Evolutionary conservation across 192 early-diverging fungal genomes (phyloP).

Genomic region (Entophlyctis luteolus): DNA sequence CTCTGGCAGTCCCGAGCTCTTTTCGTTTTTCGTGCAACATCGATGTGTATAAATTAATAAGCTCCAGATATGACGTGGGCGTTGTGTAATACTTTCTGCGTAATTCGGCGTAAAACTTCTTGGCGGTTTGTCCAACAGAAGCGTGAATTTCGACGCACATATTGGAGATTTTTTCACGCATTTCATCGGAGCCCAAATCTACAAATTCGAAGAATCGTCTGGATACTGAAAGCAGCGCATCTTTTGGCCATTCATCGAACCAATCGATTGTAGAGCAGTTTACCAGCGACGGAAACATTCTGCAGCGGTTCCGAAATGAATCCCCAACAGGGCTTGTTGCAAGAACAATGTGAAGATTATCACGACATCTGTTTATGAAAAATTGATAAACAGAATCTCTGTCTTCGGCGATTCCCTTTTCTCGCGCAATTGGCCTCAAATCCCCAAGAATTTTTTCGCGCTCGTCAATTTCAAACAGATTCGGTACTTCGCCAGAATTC

Average conservation of each 20-base stretch:
- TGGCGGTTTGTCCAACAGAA: slow-evolving; percentile 48
- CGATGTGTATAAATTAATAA: slow-evolving; percentile 54
- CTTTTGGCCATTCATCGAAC: slow-evolving; percentile 62
- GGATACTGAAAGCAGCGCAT: slow-evolving; percentile 57
- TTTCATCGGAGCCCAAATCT: slow-evolving; percentile 54
- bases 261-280: slow-evolving; percentile 61
- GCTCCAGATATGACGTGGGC: slow-evolving; percentile 57
- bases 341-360: slow-evolving; percentile 60
- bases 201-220: slow-evolving; percentile 56
- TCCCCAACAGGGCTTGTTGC: slow-evolving; percentile 59
- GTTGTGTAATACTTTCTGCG: slow-evolving; percentile 56
- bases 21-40: slow-evolving; percentile 62
- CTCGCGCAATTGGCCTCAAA: slow-evolving; percentile 45
- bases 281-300: slow-evolving; percentile 60
- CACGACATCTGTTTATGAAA: slow-evolving; percentile 58
- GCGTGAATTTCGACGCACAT: slow-evolving; percentile 64
- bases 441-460: slow-evolving; percentile 60
- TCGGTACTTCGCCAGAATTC: slow-evolving; percentile 62
- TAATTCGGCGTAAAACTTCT: slow-evolving; percentile 49
- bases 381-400: slow-evolving; percentile 57
- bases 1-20: slow-evolving; percentile 47
- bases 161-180: slow-evolving; percentile 51
- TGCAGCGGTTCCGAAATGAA: slow-evolving; percentile 52
- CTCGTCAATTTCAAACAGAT: slow-evolving; percentile 59
- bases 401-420: slow-evolving; percentile 54